Percentiles rank a stretch among this genome's conserved stretches.
These are phyloP conservation scores for baker's yeast (Saccharomyces cerevisiae) DNA, from an alignment of 805 yeast genomes.

Conservation along the genomic window DNA sequence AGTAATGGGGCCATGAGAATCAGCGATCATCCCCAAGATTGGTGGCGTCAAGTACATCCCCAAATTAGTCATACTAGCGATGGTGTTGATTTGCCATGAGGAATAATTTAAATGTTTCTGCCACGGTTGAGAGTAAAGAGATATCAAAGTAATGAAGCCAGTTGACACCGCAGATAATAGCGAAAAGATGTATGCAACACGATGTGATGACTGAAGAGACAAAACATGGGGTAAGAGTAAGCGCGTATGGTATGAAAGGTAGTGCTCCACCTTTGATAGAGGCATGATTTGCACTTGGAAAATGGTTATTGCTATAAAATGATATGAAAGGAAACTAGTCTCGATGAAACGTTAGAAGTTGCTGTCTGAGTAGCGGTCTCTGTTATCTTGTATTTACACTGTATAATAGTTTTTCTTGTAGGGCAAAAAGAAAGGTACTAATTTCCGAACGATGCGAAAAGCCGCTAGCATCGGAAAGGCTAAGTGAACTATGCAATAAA, in stretches of 20 bases:
- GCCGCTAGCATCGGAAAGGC: neutral
- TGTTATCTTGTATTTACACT: neutral
- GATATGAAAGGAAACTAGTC: neutral
- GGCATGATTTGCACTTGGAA: conserved; percentile 12
- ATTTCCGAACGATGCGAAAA: neutral
- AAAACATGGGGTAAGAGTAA: conserved; percentile 35
- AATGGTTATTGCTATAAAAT: neutral
- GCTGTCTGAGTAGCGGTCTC: neutral
- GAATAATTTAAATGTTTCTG: conserved; percentile 49
- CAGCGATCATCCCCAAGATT: conserved; percentile 70
- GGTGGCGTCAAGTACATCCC: conserved; percentile 87
- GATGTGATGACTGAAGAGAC: conserved; percentile 35
- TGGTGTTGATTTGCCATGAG: conserved; percentile 60
- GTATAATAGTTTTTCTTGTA: neutral
- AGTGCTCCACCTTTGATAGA: conserved; percentile 24
- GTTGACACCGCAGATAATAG: conserved; percentile 61
- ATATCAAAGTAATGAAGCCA: conserved; percentile 77
- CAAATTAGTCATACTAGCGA: conserved; percentile 63
- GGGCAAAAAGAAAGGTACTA: neutral
- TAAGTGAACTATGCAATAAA: neutral
- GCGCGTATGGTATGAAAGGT: conserved; percentile 40
- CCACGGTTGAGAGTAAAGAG: conserved; percentile 69
- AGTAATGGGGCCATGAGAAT: conserved; percentile 74
- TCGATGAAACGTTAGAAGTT: neutral
- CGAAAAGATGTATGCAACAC: conserved; percentile 48